A percentile compares a stretch with the other conserved stretches of the same genome.
phyloP scores from a whole-genome alignment of 225 moss, liverwort and hornwort species.

The Bryoerythrophyllum caledonicum region DNA sequence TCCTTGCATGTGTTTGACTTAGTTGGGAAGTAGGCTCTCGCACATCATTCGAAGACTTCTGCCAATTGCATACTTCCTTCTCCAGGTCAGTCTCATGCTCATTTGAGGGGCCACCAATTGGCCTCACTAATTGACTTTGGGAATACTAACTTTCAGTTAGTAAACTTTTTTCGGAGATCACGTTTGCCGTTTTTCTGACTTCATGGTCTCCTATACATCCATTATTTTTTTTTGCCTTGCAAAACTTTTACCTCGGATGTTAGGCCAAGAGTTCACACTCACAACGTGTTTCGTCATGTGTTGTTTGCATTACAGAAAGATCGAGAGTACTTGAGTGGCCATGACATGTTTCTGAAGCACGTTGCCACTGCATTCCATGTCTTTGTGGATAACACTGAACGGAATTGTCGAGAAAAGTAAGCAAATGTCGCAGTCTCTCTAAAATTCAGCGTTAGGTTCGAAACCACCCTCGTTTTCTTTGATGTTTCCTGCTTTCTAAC shows the following conservation, averaged over 20 bases:
- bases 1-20: slow-evolving; percentile 20
- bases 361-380: slow-evolving; percentile 94
- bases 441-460: background rate
- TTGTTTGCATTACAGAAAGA: slow-evolving; percentile 67
- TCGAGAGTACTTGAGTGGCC: slow-evolving; percentile 90
- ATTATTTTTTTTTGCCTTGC: background rate
- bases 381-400: slow-evolving; percentile 92
- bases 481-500: slow-evolving; percentile 1
- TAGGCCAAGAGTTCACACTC: background rate
- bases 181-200: background rate
- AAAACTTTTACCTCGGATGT: background rate
- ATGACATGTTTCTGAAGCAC: slow-evolving; percentile 94
- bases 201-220: background rate
- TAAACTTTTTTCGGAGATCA: background rate
- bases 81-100: slow-evolving; percentile 61
- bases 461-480: background rate
- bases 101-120: background rate
- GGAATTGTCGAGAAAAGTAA: slow-evolving; percentile 95
- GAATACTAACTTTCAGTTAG: background rate
- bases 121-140: background rate
- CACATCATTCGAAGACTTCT: slow-evolving; percentile 93
- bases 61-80: slow-evolving; percentile 89
- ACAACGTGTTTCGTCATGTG: slow-evolving; percentile 2
- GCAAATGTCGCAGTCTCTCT: slow-evolving; percentile 12
- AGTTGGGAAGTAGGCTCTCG: slow-evolving; percentile 92